Base-by-base conservation (phyloP, 2,329 filamentous ascomycete species). In the Aspergillus flavus region DNA sequence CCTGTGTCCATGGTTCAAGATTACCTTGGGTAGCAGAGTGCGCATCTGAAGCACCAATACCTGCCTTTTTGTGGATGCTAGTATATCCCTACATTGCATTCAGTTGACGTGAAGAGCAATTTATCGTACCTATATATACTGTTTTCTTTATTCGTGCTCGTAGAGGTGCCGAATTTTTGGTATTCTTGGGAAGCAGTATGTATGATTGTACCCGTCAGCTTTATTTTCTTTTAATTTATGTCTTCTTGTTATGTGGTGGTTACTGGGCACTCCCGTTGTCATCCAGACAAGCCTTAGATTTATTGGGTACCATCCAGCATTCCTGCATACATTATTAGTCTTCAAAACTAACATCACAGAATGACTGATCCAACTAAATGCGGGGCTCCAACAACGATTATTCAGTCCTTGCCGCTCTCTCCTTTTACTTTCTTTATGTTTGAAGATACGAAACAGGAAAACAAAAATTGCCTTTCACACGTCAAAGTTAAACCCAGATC, bases 271-370 rank as follows among this genome's bases (percentile, higher is more conserved):
- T 28, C 23, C 52, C 32, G 7, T 55, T 55, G 30, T 39, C 52
- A 39, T 55, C 52, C 32, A 55, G 32, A 55, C 52, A 55, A 55
- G 52, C 52, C 52, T 55, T 55, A 30, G 57, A 11, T 30, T 43
- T 21, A 66, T 64, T 66, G 64, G 64, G 61, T 64, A 64, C 64
- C 64, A 56, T 66, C 39, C 21, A 59, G 62, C 57, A 60, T 56
- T 43, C 59, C 57, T 66, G 62, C 64, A 64, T 66, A 62, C 62
- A 63, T 61, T 64, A 65, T 61, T 65, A 65, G 58, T 54, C 30
- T 53, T 46, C 16, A 21, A 57, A 56, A 55, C 36, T 34, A 56
- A 43, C 52, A 64, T 57, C 57, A 46, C 41, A 48, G 21, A 58
- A 50, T 52, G 57, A 45, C 28, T 59, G 59, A 58, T 58, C 50